phyloP scores from a whole-genome alignment of 148 eudicot species.

The Rheum nobile region DNA sequence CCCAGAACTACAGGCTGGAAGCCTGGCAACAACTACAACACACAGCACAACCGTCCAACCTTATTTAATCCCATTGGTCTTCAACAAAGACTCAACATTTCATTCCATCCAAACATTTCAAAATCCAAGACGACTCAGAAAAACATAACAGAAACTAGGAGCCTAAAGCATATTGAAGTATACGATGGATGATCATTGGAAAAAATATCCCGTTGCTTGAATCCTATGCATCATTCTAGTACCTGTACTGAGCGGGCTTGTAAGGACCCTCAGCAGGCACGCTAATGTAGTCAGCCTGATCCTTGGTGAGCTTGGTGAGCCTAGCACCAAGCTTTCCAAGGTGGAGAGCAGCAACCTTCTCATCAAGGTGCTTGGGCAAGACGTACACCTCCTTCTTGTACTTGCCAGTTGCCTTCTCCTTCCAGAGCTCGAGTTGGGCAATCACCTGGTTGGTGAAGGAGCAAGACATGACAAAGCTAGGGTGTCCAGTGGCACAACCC shows the following conservation, averaged over 20 bases:
- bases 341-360: slow-evolving; percentile 96
- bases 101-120: slow-evolving; percentile 4
- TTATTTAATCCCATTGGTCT: neutral
- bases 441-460: slow-evolving; percentile 96
- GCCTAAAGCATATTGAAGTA: neutral
- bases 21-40: neutral
- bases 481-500: slow-evolving; percentile 98
- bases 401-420: slow-evolving; percentile 63
- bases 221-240: slow-evolving; percentile 26
- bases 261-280: slow-evolving; percentile 83
- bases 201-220: neutral
- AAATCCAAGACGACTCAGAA: neutral
- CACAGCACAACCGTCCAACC: neutral
- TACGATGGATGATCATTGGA: neutral
- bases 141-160: neutral
- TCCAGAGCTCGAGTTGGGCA: slow-evolving; percentile 98
- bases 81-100: neutral
- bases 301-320: slow-evolving; percentile 85
- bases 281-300: slow-evolving; percentile 85
- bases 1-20: neutral
- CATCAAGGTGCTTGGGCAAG: slow-evolving; percentile 96
- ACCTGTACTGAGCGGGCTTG: slow-evolving; percentile 95
- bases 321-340: slow-evolving; percentile 85
- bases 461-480: slow-evolving; percentile 97
- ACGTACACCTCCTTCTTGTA: slow-evolving; percentile 91